A percentile compares a stretch with the other conserved stretches of the same genome.
These are phyloP conservation scores for Castanea mollissima DNA, from an alignment of 306 rosid genomes.

Conservation along the genomic window DNA sequence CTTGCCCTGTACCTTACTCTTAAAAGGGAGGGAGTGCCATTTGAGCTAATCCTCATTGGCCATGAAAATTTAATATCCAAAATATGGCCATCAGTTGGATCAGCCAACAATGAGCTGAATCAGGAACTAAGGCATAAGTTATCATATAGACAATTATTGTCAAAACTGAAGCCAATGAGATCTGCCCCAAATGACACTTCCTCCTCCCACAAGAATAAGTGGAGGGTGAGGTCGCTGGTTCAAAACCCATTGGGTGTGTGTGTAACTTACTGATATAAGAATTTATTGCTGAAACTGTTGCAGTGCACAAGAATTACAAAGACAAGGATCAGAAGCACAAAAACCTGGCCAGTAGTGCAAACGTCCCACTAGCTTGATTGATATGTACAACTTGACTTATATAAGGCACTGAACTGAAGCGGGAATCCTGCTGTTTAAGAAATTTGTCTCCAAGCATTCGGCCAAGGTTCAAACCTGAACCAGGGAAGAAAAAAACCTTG, in stretches of 20 bases:
- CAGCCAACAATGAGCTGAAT: neutral
- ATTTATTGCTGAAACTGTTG: neutral
- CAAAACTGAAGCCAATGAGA: neutral
- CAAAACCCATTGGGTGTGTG: too few relatives aligned
- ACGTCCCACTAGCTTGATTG: constrained; percentile 51
- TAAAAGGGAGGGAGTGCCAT: too few relatives aligned
- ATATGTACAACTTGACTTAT: constrained; percentile 72
- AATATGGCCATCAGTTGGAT: neutral
- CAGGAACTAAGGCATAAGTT: neutral
- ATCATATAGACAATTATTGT: neutral
- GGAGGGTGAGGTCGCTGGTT: too few relatives aligned
- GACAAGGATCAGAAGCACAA: constrained; percentile 22
- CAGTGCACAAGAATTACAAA: constrained; percentile 10
- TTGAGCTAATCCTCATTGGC: too few relatives aligned
- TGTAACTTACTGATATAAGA: too few relatives aligned
- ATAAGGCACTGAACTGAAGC: constrained; percentile 91
- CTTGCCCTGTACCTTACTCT: too few relatives aligned
- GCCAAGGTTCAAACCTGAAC: constrained; percentile 87
- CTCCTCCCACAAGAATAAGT: too few relatives aligned
- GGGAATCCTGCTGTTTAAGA: constrained; percentile 90
- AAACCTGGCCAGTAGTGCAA: constrained; percentile 91
- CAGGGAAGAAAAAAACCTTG: constrained; percentile 24
- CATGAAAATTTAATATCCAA: neutral
- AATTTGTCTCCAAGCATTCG: constrained; percentile 99
- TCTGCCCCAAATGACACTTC: too few relatives aligned